phyloP scores from a whole-genome alignment of 257 asterid genomes.

The Nicotiana tomentosiformis region DNA sequence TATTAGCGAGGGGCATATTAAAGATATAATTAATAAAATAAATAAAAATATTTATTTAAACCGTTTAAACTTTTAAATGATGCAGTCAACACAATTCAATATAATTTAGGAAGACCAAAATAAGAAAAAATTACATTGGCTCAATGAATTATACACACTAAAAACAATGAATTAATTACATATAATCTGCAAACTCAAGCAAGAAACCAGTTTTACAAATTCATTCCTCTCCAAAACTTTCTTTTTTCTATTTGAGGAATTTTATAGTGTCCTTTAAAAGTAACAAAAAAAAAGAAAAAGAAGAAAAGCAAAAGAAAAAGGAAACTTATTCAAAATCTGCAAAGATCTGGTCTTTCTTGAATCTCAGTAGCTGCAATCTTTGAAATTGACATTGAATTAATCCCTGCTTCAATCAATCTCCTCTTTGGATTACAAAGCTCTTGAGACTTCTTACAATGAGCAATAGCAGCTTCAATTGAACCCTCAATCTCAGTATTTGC shows the following conservation, averaged over 20 bases:
- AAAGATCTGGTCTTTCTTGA: conserved; percentile 19
- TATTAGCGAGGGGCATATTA: not conserved
- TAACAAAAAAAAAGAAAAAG: not conserved
- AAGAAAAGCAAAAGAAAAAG: not conserved
- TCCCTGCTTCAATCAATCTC: conserved; percentile 17
- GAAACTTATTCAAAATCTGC: conserved; percentile 24
- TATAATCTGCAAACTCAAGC: conserved; percentile 2
- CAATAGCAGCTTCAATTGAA: conserved; percentile 82
- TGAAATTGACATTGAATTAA: conserved; percentile 20
- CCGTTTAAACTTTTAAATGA: not conserved
- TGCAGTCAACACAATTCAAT: not conserved
- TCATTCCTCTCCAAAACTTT: not conserved
- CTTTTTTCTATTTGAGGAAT: too few relatives aligned
- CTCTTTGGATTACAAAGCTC: conserved; percentile 20
- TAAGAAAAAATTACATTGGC: not conserved
- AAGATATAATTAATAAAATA: too few relatives aligned
- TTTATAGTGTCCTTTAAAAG: not conserved
- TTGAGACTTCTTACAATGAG: conserved; percentile 71
- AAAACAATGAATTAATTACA: conserved; percentile 3
- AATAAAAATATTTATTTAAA: too few relatives aligned
- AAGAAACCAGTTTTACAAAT: not conserved
- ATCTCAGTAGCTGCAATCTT: conserved; percentile 17
- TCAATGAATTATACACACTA: conserved; percentile 2
- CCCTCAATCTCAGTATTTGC: conserved; percentile 52
- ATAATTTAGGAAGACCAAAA: not conserved